Base-by-base conservation (phyloP, 2,329 filamentous ascomycete genomes). In the Trichoderma afroharzianum region DNA sequence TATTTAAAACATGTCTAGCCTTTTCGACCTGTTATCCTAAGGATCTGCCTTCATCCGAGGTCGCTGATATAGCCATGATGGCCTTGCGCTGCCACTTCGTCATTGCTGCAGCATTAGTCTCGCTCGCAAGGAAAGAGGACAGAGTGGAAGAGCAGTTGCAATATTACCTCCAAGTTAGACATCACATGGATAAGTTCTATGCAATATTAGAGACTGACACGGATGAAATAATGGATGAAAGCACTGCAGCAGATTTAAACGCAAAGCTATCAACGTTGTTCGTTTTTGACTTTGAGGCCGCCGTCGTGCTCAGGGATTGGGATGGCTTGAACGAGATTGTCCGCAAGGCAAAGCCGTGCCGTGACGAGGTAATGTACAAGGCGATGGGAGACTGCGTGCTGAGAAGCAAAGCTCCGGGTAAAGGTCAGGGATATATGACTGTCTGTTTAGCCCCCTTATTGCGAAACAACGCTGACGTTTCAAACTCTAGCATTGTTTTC, bases 281-380 rank as follows among this genome's bases (percentile, higher is more conserved):
- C 8, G 88, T 92, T 0, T 93, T 95, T 74, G 92, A 96, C 74
- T 92, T 97, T 73, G 94, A 97, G 82, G 91, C 90, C 3, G 89
- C 91, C 0, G 82, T 92, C 50, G 85, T 84, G 36, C 83, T 96
- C 5, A 87, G 89, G 72, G 84, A 87, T 24, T 96, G 91, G 91
- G 87, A 92, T 57, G 85, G 88, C 47, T 82, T 97, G 1, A 82
- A 85, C 6, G 79, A 82, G 18, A 87, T 94, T 8, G 86, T 96
- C 26, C 77, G 85, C 68, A 85, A 83, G 67, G 85, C 86, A 1
- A 81, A 80, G 6, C 67, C 76, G 0, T 88, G 85, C 70, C 79
- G 80, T 21, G 83, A 83, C 64, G 80, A 84, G 39, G 75, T 78
- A 4, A 82, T 87, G 21, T 88, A 88, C 71, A 89, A 91, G 73